phyloP scores from a whole-genome alignment of 164 flowering plant species.

The Berberis vulgaris region DNA sequence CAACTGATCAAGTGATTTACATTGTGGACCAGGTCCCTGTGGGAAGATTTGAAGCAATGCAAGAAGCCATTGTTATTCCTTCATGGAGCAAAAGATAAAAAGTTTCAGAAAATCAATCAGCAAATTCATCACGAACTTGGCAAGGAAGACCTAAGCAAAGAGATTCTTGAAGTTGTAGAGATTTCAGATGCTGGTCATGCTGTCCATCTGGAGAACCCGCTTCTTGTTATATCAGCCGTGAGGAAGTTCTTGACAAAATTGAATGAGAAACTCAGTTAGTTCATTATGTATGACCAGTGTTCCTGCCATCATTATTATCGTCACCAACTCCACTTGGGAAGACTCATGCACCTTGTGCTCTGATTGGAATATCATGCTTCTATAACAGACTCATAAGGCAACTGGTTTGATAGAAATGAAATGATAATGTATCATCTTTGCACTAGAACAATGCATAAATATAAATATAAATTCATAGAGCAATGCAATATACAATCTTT shows the following conservation, averaged over 20 bases:
- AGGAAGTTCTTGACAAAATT: conserved; percentile 37
- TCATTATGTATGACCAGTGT: too few relatives aligned
- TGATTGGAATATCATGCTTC: too few relatives aligned
- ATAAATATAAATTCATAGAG: too few relatives aligned
- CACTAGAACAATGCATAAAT: too few relatives aligned
- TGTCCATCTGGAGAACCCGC: conserved; percentile 82
- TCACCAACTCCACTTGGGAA: too few relatives aligned
- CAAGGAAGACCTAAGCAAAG: conserved; percentile 6
- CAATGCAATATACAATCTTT: too few relatives aligned
- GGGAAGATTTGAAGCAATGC: conserved; percentile 74
- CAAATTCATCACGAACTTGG: conserved; percentile 38
- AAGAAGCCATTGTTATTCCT: conserved; percentile 47
- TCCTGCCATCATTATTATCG: too few relatives aligned
- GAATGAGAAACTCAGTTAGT: background rate
- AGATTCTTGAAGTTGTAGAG: conserved; percentile 28
- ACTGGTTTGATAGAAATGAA: too few relatives aligned
- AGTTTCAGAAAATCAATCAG: conserved; percentile 56
- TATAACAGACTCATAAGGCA: too few relatives aligned
- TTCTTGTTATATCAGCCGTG: conserved; percentile 38
- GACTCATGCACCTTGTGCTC: too few relatives aligned
- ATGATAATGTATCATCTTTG: too few relatives aligned
- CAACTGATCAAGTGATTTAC: background rate
- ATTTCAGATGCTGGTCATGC: conserved; percentile 87
- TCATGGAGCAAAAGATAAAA: conserved; percentile 72
- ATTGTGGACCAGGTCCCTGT: conserved; percentile 46